phyloP scores from a whole-genome alignment of 2,329 filamentous ascomycete genomes.

The Pseudogymnoascus sp. region DNA sequence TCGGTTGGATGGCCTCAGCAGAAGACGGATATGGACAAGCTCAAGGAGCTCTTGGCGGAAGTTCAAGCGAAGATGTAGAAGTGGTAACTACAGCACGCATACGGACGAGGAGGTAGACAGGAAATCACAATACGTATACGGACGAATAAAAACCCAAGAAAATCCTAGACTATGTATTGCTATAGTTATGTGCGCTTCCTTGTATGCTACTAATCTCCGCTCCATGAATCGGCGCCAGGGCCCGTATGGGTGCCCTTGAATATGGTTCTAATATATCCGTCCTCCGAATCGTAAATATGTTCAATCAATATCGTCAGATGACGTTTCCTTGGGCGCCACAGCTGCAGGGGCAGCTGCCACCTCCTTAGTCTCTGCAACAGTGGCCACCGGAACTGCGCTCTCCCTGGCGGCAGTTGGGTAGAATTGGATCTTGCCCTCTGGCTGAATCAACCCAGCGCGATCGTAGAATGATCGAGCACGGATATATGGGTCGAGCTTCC shows the following conservation, averaged over 20 bases:
- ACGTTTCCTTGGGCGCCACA: conserved; percentile 18
- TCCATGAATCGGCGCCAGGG: neutral
- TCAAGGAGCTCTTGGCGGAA: conserved; percentile 74
- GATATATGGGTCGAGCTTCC: conserved; percentile 81
- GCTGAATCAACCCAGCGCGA: conserved; percentile 63
- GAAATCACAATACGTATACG: neutral
- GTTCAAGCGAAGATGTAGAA: conserved; percentile 81
- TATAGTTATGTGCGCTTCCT: conserved; percentile 12
- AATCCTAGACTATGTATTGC: conserved; percentile 8
- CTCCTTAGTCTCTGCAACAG: conserved; percentile 4
- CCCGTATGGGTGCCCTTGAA: neutral
- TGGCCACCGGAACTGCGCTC: neutral
- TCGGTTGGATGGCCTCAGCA: conserved; percentile 73
- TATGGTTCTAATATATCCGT: conserved; percentile 6
- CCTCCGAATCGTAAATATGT: neutral
- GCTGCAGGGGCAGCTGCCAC: conserved; percentile 13
- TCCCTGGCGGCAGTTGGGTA: conserved; percentile 42
- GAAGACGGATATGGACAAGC: conserved; percentile 68
- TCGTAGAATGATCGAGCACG: conserved; percentile 82
- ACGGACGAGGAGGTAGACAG: neutral
- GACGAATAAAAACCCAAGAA: neutral
- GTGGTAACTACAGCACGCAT: neutral
- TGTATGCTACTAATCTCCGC: neutral
- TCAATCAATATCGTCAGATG: conserved; percentile 27
- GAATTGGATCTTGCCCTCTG: conserved; percentile 63